These are phyloP conservation scores for Jackrogersella minutella DNA, from an alignment of 495 filamentous ascomycete species.

Conservation along the genomic window DNA sequence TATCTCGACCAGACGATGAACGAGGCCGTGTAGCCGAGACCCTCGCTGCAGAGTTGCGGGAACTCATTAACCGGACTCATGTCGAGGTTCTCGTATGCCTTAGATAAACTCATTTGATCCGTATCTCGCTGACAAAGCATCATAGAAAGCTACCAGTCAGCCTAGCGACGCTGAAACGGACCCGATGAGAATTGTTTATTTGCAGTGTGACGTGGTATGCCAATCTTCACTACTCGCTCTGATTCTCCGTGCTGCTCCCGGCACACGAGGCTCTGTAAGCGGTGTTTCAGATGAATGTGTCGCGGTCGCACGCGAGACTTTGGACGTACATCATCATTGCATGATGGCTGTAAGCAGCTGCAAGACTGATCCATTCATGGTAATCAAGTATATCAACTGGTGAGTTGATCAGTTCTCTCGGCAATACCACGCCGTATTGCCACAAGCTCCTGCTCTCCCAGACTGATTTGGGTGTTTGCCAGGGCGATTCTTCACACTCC, in stretches of 20 bases:
- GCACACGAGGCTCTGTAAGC: background rate
- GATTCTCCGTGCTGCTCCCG: background rate
- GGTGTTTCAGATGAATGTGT: background rate
- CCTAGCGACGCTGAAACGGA: background rate
- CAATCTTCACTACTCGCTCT: slow-evolving; percentile 9
- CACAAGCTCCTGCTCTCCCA: background rate
- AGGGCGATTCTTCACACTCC: slow-evolving; percentile 11
- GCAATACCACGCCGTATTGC: no score
- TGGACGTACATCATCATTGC: slow-evolving; percentile 4
- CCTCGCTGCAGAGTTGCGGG: background rate
- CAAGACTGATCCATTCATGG: background rate
- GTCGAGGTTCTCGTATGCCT: slow-evolving; percentile 1
- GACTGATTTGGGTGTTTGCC: background rate
- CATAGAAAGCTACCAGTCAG: background rate
- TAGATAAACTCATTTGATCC: background rate
- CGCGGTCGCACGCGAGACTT: background rate
- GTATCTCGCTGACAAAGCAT: background rate
- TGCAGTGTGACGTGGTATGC: slow-evolving; percentile 4
- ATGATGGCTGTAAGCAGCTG: background rate
- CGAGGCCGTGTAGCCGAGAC: background rate
- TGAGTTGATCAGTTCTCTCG: background rate
- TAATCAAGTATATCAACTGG: slow-evolving; percentile 10
- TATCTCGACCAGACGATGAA: slow-evolving; percentile 1
- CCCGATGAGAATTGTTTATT: slow-evolving; percentile 5
- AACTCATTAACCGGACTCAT: background rate